Base-by-base conservation (phyloP, 257 asterid species). In the Eucommia ulmoides region DNA sequence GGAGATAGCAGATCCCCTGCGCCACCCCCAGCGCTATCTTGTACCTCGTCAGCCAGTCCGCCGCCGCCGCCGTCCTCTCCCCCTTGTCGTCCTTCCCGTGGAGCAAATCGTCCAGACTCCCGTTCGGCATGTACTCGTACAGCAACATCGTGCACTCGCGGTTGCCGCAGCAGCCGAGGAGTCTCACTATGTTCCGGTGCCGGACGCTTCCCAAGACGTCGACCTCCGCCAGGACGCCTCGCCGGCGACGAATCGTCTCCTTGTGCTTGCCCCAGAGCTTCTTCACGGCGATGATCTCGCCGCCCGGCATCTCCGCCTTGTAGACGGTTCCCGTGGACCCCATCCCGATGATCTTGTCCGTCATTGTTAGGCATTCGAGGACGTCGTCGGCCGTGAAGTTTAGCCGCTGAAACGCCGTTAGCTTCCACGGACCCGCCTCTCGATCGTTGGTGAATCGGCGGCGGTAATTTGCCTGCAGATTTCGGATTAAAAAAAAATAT, bases 121-220 rank as follows among this genome's bases (percentile, higher is more conserved):
- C 97, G 10, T 88, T 84, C 2, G 93, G 94, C 97, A 84, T 88
- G 78, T 81, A 88, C 61, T 88, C 97, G 18, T 88, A 88, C 45
- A 88, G 41, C 70, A 88, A 35, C 96, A 87, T 83, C 0, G 96
- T 80, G 8, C 83, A 68, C 47, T 61, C 70, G 2, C 67, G 68
- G 63, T 78, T 83, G 42, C 71, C 74, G 25, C 93, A 83, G 59
- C 94, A 83, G 1, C 96, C 96, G 8, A 87, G 41, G 24, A 87
- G 20, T 20, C 96, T 42, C 21, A 89, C 94, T 1, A 91, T 91
- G 63, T 91, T 91, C 0, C 96, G 74, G 22, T 91, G 98, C 35
- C 96, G 63, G 1, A 91, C 92, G 24, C 71, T 86, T 1, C 98
- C 96, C 15, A 91, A 49, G 14, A 91, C 94, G 20, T 86, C 98